Evolutionary conservation across 441 rosid species (phyloP).

Genomic region (Adansonia rubrostipa): DNA sequence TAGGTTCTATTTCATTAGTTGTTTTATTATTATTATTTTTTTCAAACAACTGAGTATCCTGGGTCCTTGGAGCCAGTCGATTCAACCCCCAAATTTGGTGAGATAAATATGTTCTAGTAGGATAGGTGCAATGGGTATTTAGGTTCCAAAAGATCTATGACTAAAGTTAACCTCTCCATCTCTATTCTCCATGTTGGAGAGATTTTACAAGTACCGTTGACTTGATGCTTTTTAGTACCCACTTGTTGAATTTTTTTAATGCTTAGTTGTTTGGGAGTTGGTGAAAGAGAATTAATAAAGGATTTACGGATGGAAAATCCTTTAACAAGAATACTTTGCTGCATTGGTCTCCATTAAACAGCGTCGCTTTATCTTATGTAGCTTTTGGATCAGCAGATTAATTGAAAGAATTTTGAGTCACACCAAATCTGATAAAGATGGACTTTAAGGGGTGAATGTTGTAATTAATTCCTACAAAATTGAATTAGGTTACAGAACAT

Average conservation of each 20-base stretch:
- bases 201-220: neutral
- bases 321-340: neutral
- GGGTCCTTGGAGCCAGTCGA: neutral
- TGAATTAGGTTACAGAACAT: neutral
- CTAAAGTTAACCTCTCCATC: neutral
- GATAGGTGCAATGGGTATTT: neutral
- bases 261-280: slow-evolving; percentile 15
- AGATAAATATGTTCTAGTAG: neutral
- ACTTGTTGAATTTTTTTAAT: neutral
- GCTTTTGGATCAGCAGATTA: neutral
- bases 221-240: neutral
- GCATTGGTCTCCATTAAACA: slow-evolving; percentile 4
- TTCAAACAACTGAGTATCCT: slow-evolving; percentile 20
- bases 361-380: neutral
- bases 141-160: neutral
- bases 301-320: slow-evolving; percentile 11
- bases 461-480: neutral
- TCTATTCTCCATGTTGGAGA: neutral
- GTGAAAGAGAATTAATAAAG: neutral
- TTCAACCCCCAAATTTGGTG: neutral
- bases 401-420: neutral
- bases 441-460: neutral
- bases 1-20: slow-evolving; percentile 44
- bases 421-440: slow-evolving; percentile 7
- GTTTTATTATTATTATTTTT: slow-evolving; percentile 35